Percentiles rank a stretch among this genome's conserved stretches.
phyloP scores from a whole-genome alignment of 2,329 filamentous ascomycete species.

The Sclerotinia borealis region DNA sequence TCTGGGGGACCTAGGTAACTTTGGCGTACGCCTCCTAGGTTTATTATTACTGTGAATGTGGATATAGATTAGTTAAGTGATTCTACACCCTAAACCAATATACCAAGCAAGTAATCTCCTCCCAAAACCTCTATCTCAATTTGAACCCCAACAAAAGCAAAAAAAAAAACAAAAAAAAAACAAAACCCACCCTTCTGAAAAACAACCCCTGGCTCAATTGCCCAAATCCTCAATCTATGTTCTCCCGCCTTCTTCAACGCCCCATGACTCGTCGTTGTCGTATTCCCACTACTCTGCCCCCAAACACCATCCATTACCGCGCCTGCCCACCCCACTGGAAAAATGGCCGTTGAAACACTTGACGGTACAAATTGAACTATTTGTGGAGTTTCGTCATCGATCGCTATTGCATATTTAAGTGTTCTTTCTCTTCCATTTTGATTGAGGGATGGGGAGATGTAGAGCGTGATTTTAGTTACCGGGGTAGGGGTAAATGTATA shows the following conservation, averaged over 20 bases:
- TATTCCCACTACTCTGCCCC: conserved; percentile 25
- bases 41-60: conserved; percentile 31
- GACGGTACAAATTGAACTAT: conserved; percentile 32
- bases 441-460: conserved; percentile 48
- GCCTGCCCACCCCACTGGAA: conserved; percentile 21
- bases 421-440: conserved; percentile 41
- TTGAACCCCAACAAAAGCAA: neutral
- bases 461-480: conserved; percentile 38
- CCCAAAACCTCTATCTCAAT: no score
- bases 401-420: conserved; percentile 44
- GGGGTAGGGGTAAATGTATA: conserved; percentile 50
- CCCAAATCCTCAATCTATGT: conserved; percentile 35
- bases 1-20: conserved; percentile 39
- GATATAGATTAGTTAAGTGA: neutral
- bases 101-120: no score
- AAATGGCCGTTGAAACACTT: conserved; percentile 20
- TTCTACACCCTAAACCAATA: no score
- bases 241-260: conserved; percentile 17
- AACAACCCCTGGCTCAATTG: conserved; percentile 34
- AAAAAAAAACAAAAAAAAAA: neutral
- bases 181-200: conserved; percentile 32
- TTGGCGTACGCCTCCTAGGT: conserved; percentile 36
- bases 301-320: conserved; percentile 27
- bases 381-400: conserved; percentile 36
- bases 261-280: conserved; percentile 27